Conservation (phyloP, 2,329 filamentous ascomycete genomes). For the Fusarium setosum region DNA sequence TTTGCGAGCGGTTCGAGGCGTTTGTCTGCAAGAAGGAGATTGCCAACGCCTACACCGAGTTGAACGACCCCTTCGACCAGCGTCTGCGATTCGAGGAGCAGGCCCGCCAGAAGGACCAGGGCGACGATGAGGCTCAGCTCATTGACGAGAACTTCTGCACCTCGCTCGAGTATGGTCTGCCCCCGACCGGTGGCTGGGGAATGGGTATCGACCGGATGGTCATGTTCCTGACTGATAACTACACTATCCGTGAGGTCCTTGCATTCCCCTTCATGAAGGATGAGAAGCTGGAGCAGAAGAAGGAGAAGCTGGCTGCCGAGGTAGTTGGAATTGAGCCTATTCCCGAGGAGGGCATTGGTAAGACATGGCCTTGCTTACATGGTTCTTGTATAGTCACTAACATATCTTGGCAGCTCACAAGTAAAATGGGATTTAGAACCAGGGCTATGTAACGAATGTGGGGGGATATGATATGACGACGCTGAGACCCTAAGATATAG, state of each 20-base stretch:
- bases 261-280: constrained; percentile 99
- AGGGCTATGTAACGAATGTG: constrained; percentile 9
- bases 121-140: constrained; percentile 95
- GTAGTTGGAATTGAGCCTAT: constrained; percentile 42
- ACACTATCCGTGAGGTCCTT: constrained; percentile 95
- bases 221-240: constrained; percentile 95
- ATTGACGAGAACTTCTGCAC: constrained; percentile 97
- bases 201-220: constrained; percentile 95
- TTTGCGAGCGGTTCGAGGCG: constrained; percentile 97
- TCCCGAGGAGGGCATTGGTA: constrained; percentile 43
- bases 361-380: constrained; percentile 7
- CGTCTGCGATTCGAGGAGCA: constrained; percentile 89
- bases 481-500: constrained; percentile 42
- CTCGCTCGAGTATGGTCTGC: constrained; percentile 88
- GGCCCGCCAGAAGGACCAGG: constrained; percentile 93
- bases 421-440: constrained; percentile 23
- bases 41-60: constrained; percentile 95
- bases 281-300: constrained; percentile 61
- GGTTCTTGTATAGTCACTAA: constrained; percentile 13
- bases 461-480: constrained; percentile 23
- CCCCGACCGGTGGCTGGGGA: constrained; percentile 95
- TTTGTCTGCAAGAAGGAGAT: constrained; percentile 87
- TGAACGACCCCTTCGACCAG: constrained; percentile 94
- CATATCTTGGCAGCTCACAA: constrained; percentile 34
- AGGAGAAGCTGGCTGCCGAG: constrained; percentile 57